Percentiles rank a stretch among this genome's conserved stretches.
These are phyloP conservation scores for Penium margaritaceum DNA, from an alignment of 139 green algal species.

Conservation along the genomic window DNA sequence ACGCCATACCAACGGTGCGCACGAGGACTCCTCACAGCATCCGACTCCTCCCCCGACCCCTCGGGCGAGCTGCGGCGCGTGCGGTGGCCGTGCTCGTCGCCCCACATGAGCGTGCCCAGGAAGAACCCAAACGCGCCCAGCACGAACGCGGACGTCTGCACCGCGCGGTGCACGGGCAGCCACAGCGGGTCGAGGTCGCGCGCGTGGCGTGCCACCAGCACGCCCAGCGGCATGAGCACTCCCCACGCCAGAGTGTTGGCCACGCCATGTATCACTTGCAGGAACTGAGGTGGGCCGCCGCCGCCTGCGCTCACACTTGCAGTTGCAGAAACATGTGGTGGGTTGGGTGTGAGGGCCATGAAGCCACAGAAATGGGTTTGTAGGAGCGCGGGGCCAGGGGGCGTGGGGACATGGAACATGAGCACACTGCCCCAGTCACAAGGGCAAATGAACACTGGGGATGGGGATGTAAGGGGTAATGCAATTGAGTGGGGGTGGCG, in stretches of 20 bases:
- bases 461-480: no score
- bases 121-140: conserved; percentile 7
- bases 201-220: background rate
- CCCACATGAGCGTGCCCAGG: background rate
- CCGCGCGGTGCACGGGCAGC: background rate
- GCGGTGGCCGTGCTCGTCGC: background rate
- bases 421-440: no score
- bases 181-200: conserved; percentile 7
- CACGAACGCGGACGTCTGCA: background rate
- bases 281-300: background rate
- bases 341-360: no score
- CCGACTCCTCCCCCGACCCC: conserved; percentile 2
- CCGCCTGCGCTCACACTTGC: no score
- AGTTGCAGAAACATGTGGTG: no score
- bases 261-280: background rate
- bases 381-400: no score
- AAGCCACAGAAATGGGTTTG: no score
- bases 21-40: background rate
- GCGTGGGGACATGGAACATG: no score
- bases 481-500: no score
- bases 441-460: no score
- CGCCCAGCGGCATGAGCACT: background rate
- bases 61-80: background rate
- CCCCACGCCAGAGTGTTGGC: background rate
- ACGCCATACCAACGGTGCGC: background rate